Evolutionary conservation across 192 early-diverging fungal species (phyloP).

Genomic region (Podila verticillata): DNA sequence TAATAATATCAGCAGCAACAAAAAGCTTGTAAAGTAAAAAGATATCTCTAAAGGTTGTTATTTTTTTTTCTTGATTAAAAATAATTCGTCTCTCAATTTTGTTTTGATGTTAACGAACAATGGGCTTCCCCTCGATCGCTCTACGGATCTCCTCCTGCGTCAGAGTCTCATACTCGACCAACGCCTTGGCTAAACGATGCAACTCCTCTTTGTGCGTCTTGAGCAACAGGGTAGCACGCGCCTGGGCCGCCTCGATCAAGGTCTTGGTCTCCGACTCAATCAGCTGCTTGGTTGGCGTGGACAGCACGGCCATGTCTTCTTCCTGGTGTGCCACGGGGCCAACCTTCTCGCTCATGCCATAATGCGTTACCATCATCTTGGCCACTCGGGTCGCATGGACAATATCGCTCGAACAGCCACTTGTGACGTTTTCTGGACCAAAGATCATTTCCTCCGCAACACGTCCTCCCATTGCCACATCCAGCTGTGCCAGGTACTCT

Average conservation of each 20-base stretch:
- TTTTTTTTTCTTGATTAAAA: neutral
- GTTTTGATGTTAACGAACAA: conserved; percentile 53
- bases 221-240: conserved; percentile 77
- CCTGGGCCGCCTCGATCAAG: conserved; percentile 79
- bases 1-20: neutral
- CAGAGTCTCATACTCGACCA: conserved; percentile 96
- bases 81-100: neutral
- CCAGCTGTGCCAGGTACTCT: conserved; percentile 88
- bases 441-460: conserved; percentile 98
- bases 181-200: conserved; percentile 88
- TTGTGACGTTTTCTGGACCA: conserved; percentile 92
- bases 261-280: conserved; percentile 90
- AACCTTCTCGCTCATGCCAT: conserved; percentile 96
- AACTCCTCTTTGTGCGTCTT: conserved; percentile 85
- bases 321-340: conserved; percentile 82
- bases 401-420: conserved; percentile 93
- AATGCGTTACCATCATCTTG: conserved; percentile 88
- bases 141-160: conserved; percentile 86
- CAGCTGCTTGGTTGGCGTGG: conserved; percentile 76
- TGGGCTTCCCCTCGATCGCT: conserved; percentile 74
- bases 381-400: conserved; percentile 90
- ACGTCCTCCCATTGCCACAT: conserved; percentile 99
- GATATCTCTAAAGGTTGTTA: too few species aligned
- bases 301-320: conserved; percentile 79
- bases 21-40: too few species aligned